phyloP scores from a whole-genome alignment of 148 eudicot species.

The Spergularia marina region DNA sequence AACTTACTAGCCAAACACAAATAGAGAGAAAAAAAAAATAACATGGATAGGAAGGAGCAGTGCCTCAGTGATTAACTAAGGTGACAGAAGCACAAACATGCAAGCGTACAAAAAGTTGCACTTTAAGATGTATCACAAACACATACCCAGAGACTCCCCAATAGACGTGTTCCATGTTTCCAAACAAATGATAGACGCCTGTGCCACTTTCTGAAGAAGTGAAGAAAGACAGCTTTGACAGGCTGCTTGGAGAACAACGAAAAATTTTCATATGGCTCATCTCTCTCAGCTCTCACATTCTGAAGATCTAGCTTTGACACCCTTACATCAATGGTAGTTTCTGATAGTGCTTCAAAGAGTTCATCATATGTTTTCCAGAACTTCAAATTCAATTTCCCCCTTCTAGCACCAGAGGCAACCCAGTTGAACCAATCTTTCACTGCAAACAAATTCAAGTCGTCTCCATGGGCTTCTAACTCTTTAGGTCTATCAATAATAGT shows the following conservation, averaged over 20 bases:
- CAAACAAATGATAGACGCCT: slow-evolving; percentile 73
- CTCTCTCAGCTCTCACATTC: slow-evolving; percentile 51
- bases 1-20: not conserved
- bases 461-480: slow-evolving; percentile 36
- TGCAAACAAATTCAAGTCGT: slow-evolving; percentile 46
- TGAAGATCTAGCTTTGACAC: slow-evolving; percentile 35
- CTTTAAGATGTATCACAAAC: not conserved
- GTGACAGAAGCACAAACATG: slow-evolving; percentile 5
- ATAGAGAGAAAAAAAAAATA: not conserved
- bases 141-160: slow-evolving; percentile 84
- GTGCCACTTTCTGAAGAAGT: slow-evolving; percentile 70
- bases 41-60: not conserved
- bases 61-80: not conserved
- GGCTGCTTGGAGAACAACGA: slow-evolving; percentile 64
- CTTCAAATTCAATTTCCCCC: slow-evolving; percentile 45
- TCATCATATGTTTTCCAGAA: slow-evolving; percentile 67
- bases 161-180: slow-evolving; percentile 58
- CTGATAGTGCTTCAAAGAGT: slow-evolving; percentile 44
- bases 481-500: slow-evolving; percentile 24
- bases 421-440: slow-evolving; percentile 62
- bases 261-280: slow-evolving; percentile 53
- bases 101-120: not conserved
- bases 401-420: slow-evolving; percentile 60
- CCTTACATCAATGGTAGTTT: slow-evolving; percentile 42
- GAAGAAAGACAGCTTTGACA: slow-evolving; percentile 54